phyloP scores from a whole-genome alignment of 345 rosid species.

The Leavenworthia alabamica region DNA sequence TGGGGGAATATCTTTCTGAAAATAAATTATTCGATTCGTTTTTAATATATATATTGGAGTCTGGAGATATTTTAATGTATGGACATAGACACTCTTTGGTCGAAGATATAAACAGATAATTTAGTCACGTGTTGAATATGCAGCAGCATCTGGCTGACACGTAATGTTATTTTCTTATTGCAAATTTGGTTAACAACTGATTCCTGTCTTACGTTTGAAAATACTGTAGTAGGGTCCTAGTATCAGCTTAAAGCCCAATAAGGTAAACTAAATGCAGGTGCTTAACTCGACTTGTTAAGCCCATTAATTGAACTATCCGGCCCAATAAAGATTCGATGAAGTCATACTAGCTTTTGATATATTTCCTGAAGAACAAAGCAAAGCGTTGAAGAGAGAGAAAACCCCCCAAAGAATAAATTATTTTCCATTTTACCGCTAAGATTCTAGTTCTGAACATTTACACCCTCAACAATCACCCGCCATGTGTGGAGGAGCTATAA shows the following conservation, averaged over 20 bases:
- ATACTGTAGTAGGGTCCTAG: neutral
- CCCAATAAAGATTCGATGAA: neutral
- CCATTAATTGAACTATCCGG: neutral
- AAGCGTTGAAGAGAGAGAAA: constrained; percentile 10
- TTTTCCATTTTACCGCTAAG: constrained; percentile 11
- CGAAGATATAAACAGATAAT: constrained; percentile 14
- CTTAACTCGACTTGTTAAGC: neutral
- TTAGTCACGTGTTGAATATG: constrained; percentile 18
- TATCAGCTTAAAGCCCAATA: neutral
- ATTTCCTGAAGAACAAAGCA: constrained; percentile 26
- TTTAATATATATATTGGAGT: neutral
- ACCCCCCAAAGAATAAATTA: neutral
- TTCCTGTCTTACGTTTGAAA: neutral
- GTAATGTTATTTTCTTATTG: too few relatives aligned
- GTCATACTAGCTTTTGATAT: too few relatives aligned
- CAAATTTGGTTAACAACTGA: too few relatives aligned
- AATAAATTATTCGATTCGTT: constrained; percentile 1
- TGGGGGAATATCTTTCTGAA: constrained; percentile 9
- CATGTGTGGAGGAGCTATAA: constrained; percentile 99
- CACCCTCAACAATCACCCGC: constrained; percentile 14
- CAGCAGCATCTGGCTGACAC: too few relatives aligned
- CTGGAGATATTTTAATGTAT: neutral
- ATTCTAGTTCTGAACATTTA: constrained; percentile 14
- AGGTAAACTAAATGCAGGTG: neutral
- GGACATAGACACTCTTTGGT: constrained; percentile 7